Base-by-base conservation (phyloP, 2,329 filamentous ascomycete genomes). In the Dissoconium aciculare region DNA sequence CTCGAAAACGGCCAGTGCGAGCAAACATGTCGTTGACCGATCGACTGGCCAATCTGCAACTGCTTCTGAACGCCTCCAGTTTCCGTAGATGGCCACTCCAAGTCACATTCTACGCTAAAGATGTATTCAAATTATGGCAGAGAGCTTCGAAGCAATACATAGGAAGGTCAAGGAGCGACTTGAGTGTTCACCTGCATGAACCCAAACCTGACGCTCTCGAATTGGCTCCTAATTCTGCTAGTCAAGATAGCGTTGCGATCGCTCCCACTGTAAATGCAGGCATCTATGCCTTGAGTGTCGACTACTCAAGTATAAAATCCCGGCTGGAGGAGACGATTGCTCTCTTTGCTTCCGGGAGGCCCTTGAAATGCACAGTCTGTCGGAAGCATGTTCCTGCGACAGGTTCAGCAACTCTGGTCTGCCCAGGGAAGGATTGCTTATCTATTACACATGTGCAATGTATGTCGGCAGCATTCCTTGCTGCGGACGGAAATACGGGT, bases 41-140 rank as follows among this genome's bases (percentile, higher is more conserved):
- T 3, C 66, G 82, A 23, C 53, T 95, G 15, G 75, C 77, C 3
- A 89, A 92, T 45, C 55, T 95, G 15, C 80, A 93, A 51, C 62
- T 89, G 3, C 63, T 98, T 1, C 64, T 92, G 2, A 68, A 78
- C 1, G 79, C 84, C 2, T 67, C 71, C 2, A 89, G 81, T 52
- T 95, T 95, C 51, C 60, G 64, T 11, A 63, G 74, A 27, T 93
- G 84, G 87, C 87, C 87, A 12, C 61, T 98, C 31, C 69, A 69
- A 31, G 51, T 94, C 27, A 74, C 79, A 14, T 87, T 95, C 54
- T 87, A 93, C 43, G 64, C 65, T 2, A 57, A 62, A 3, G 79
- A 87, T 36, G 74, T 82, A 0, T 67, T 78, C 44, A 57, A 58
- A 12, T 64, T 67, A 1, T 95, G 87, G 87, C 51, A 64, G 11